phyloP scores from a whole-genome alignment of 306 rosid genomes.

The Biancaea sappan region DNA sequence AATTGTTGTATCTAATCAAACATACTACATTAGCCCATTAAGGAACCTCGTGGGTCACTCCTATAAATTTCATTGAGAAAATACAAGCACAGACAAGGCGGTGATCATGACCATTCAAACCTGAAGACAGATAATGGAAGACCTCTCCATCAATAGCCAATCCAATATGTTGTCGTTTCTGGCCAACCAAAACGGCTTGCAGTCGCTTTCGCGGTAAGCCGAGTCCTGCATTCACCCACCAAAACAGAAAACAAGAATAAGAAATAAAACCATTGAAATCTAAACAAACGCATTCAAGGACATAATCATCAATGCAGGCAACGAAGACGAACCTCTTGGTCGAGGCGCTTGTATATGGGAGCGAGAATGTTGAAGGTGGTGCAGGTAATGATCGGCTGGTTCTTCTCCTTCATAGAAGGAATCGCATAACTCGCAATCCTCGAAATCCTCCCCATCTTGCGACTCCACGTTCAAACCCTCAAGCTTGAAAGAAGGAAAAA shows the following conservation, averaged over 20 bases:
- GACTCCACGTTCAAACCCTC: constrained; percentile 41
- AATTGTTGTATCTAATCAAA: no score
- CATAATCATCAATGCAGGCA: background rate
- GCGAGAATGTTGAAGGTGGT: constrained; percentile 97
- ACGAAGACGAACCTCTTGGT: constrained; percentile 54
- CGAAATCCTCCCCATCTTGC: constrained; percentile 69
- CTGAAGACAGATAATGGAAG: constrained; percentile 98
- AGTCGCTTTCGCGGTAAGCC: constrained; percentile 76
- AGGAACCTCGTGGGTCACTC: background rate
- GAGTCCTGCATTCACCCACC: constrained; percentile 59
- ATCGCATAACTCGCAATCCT: constrained; percentile 82
- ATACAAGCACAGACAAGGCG: background rate
- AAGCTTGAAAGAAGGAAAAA: background rate
- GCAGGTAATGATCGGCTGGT: constrained; percentile 78
- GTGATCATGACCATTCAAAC: constrained; percentile 40
- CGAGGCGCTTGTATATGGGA: constrained; percentile 92
- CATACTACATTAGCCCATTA: constrained; percentile 10
- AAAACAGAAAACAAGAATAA: background rate
- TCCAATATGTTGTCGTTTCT: constrained; percentile 88
- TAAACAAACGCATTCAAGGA: background rate
- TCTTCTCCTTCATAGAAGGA: constrained; percentile 66
- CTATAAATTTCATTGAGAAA: background rate
- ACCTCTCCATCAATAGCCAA: constrained; percentile 72
- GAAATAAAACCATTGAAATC: background rate
- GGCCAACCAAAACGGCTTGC: constrained; percentile 70